phyloP scores from a whole-genome alignment of 23 red algal species.

The Gracilaria gracilis region DNA sequence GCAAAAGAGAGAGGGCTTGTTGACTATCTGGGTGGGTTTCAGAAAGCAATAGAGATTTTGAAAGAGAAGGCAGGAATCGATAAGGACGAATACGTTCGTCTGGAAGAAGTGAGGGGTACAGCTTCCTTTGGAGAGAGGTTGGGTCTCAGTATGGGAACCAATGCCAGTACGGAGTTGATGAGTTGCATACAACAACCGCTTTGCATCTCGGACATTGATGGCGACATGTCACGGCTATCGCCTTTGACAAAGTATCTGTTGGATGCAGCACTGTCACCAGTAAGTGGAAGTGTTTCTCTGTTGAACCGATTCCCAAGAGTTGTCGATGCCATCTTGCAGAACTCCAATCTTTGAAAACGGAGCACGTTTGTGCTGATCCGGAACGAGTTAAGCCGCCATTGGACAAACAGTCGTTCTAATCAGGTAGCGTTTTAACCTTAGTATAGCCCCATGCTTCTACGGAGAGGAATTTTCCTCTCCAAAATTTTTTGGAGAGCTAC shows the following conservation, averaged over 20 bases:
- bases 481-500: too few species aligned
- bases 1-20: conserved; percentile 82
- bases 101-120: conserved; percentile 44
- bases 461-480: too few species aligned
- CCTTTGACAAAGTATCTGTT: conserved; percentile 56
- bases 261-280: conserved; percentile 37
- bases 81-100: conserved; percentile 53
- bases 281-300: conserved; percentile 1
- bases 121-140: conserved; percentile 22
- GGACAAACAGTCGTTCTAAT: too few species aligned
- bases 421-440: too few species aligned
- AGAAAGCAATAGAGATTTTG: conserved; percentile 78
- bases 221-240: conserved; percentile 6
- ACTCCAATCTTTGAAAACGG: neutral
- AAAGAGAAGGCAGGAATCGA: conserved; percentile 62
- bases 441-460: too few species aligned
- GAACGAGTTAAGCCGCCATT: too few species aligned
- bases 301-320: neutral
- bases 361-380: too few species aligned
- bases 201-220: conserved; percentile 67
- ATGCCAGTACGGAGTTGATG: neutral
- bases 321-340: neutral
- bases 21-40: conserved; percentile 83
- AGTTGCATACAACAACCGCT: conserved; percentile 37
- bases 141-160: conserved; percentile 18